A percentile compares a stretch with the other conserved stretches of the same genome.
Evolutionary conservation across 495 filamentous ascomycete species (phyloP).

Genomic region (Lasiosphaeria miniovina): DNA sequence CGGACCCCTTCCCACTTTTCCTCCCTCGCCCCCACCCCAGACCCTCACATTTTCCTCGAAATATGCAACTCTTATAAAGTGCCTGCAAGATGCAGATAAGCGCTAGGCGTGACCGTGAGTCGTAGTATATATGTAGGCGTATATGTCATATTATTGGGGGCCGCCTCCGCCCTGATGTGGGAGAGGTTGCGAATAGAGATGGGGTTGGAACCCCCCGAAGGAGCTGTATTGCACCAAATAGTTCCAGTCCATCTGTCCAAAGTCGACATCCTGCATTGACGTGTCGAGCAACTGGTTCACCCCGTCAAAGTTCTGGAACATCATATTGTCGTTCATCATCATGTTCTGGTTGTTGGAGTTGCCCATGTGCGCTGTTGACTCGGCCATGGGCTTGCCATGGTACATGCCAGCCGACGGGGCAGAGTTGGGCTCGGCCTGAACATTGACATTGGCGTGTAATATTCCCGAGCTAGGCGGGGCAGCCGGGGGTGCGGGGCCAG

Average conservation of each 20-base stretch:
- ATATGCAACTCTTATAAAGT: no score
- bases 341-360: slow-evolving; percentile 7
- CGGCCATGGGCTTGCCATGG: slow-evolving; percentile 13
- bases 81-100: no score
- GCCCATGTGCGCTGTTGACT: slow-evolving; percentile 19
- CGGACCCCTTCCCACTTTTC: no score
- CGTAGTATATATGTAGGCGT: not conserved
- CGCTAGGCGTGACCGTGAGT: not conserved
- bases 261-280: slow-evolving; percentile 36
- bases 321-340: slow-evolving; percentile 29
- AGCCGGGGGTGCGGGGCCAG: not conserved
- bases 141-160: not conserved
- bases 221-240: slow-evolving; percentile 39
- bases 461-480: not conserved
- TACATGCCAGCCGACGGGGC: slow-evolving; percentile 16
- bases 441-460: not conserved
- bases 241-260: slow-evolving; percentile 45
- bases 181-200: slow-evolving; percentile 11
- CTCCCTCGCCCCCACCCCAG: no score
- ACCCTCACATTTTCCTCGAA: no score
- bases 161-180: not conserved
- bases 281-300: slow-evolving; percentile 18
- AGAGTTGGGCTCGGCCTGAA: not conserved
- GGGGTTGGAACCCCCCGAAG: slow-evolving; percentile 34
- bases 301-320: slow-evolving; percentile 26